Evolutionary conservation across 352 stramenopile genomes (phyloP), one percentile per base, ranked within the genome.

Genomic region (Phytophthora quininea): DNA sequence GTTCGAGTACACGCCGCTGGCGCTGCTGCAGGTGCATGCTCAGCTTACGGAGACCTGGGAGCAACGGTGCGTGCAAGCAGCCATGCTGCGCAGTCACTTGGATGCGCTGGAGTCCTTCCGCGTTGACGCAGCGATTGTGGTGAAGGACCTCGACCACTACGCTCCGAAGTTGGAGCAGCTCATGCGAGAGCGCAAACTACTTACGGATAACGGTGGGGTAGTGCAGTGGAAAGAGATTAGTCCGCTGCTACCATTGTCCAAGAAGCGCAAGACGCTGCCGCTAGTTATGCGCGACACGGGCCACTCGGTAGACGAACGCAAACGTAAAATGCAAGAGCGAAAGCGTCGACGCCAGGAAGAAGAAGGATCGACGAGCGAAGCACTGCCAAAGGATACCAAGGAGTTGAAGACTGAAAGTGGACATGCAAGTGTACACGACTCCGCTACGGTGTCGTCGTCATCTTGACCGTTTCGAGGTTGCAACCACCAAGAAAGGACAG

Each of bases 11-110:
- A 88, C 86, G 37, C 88, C 88, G 4, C 64, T 93, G 14, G 85
- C 84, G 24, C 67, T 96, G 48, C 65, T 93, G 58, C 88, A 93
- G 53, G 83, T 96, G 3, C 80, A 91, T 64, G 73, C 82, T 57
- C 78, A 97, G 45, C 69, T 98, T 29, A 86, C 90, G 59, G 54
- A 79, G 19, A 82, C 89, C 64, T 98, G 93, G 92, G 90, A 98
- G 62, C 70, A 88, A 33, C 80, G 80, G 29, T 81, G 67, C 10
- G 79, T 96, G 45, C 82, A 90, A 67, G 80, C 83, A 5, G 82
- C 84, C 19, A 90, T 94, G 69, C 64, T 93, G 42, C 77, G 84
- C 8, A 94, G 82, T 65, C 75, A 94, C 52, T 57, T 96, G 24
- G 73, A 94, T 62, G 76, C 76, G 54, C 62, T 96, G 5, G 75